Evolutionary conservation across 257 asterid species (phyloP).

Genomic region (Lantana camara): DNA sequence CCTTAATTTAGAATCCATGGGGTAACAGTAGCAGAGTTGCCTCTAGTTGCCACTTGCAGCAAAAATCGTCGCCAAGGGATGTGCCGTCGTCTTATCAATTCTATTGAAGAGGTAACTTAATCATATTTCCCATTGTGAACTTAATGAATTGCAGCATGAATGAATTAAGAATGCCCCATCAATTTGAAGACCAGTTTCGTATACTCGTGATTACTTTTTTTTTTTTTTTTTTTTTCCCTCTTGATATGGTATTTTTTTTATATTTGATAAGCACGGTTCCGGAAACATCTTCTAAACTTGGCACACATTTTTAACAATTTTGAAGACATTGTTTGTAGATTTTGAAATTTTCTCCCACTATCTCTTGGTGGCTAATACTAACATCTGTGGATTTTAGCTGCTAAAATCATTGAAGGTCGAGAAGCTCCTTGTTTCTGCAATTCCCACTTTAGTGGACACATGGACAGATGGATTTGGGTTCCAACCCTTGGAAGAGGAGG

Average conservation of each 20-base stretch:
- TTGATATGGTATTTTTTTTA: background rate
- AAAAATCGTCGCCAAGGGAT: slow-evolving; percentile 91
- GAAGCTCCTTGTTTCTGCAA: slow-evolving; percentile 84
- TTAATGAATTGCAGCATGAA: background rate
- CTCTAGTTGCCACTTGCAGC: slow-evolving; percentile 94
- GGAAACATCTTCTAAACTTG: background rate
- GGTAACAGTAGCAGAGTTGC: slow-evolving; percentile 90
- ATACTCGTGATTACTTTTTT: background rate
- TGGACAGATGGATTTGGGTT: slow-evolving; percentile 95
- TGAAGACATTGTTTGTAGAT: background rate
- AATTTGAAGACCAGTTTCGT: slow-evolving; percentile 1
- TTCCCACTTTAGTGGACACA: slow-evolving; percentile 82
- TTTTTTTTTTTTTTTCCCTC: too few species aligned
- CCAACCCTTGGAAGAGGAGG: slow-evolving; percentile 67
- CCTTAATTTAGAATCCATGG: slow-evolving; percentile 80
- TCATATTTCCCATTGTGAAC: slow-evolving; percentile 6
- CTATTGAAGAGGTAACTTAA: slow-evolving; percentile 72
- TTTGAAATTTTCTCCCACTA: background rate
- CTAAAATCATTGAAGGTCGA: slow-evolving; percentile 73
- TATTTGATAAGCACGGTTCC: slow-evolving; percentile 5
- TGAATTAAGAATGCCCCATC: background rate
- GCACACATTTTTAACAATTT: slow-evolving; percentile 9
- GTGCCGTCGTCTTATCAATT: slow-evolving; percentile 83
- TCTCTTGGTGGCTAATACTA: slow-evolving; percentile 19
- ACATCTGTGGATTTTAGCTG: slow-evolving; percentile 53